Evolutionary conservation across 148 eudicot species (phyloP).

Genomic region (Diospyros lotus): DNA sequence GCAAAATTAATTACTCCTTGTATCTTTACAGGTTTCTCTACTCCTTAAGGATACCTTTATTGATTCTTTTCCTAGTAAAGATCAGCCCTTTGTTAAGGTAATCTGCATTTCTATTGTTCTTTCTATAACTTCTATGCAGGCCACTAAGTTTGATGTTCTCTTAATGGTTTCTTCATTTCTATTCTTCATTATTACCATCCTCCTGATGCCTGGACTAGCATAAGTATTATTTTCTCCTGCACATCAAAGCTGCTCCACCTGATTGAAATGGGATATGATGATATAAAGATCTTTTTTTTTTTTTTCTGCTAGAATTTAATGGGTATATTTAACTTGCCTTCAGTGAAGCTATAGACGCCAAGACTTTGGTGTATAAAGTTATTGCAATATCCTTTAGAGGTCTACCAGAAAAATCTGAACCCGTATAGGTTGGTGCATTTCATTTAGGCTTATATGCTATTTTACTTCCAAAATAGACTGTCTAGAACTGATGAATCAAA

Average conservation of each 20-base stretch:
- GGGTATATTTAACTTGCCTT: too few relatives aligned
- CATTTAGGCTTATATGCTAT: too few relatives aligned
- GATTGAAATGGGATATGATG: background rate
- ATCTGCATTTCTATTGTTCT: background rate
- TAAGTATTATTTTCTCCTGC: background rate
- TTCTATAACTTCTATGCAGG: background rate
- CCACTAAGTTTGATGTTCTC: background rate
- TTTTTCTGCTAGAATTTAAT: too few relatives aligned
- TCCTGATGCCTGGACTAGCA: background rate
- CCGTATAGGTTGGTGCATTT: too few relatives aligned
- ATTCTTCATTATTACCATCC: background rate
- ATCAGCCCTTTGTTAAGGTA: slow-evolving; percentile 79
- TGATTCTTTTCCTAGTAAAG: slow-evolving; percentile 76
- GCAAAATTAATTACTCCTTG: slow-evolving; percentile 5
- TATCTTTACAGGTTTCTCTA: slow-evolving; percentile 67
- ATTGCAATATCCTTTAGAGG: too few relatives aligned
- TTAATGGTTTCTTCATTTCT: background rate
- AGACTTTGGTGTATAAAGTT: too few relatives aligned
- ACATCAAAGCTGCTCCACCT: background rate
- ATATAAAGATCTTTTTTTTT: too few relatives aligned
- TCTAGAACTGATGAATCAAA: too few relatives aligned
- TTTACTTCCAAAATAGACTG: too few relatives aligned
- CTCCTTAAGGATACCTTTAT: slow-evolving; percentile 89
- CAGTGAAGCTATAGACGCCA: too few relatives aligned
- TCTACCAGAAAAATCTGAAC: too few relatives aligned